Evolutionary conservation across 2,329 filamentous ascomycete species (phyloP).

Genomic region (Xylaria sp.): DNA sequence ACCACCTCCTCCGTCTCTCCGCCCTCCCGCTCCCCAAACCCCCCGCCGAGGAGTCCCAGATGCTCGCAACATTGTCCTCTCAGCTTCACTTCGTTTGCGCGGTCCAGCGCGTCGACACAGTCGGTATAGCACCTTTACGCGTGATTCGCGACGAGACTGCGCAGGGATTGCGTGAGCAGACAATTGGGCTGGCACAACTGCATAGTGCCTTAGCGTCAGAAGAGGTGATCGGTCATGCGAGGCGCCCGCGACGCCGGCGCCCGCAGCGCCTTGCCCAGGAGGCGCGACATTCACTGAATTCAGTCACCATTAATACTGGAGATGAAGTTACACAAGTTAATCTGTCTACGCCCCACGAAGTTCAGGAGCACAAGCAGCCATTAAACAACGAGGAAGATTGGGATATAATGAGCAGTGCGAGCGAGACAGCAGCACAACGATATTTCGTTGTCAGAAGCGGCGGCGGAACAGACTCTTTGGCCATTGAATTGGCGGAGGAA

Average conservation of each 20-base stretch:
- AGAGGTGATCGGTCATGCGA: conserved; percentile 52
- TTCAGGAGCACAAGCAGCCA: conserved; percentile 22
- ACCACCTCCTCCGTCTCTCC: conserved; percentile 82
- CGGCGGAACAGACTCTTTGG: conserved; percentile 20
- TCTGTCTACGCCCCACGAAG: conserved; percentile 3
- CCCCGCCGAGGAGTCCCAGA: conserved; percentile 57
- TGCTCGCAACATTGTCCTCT: conserved; percentile 69
- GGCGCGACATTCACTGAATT: neutral
- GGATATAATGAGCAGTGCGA: conserved; percentile 63
- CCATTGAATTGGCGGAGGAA: conserved; percentile 1
- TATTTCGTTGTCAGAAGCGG: conserved; percentile 73
- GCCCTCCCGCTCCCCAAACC: conserved; percentile 70
- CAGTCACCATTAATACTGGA: conserved; percentile 2
- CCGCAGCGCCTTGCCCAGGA: neutral
- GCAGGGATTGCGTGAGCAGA: conserved; percentile 48
- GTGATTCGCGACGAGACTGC: conserved; percentile 76
- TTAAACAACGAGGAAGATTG: conserved; percentile 56
- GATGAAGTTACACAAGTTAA: neutral
- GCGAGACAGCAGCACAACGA: conserved; percentile 56
- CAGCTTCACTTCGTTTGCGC: conserved; percentile 89
- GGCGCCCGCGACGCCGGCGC: conserved; percentile 26
- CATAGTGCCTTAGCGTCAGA: conserved; percentile 54
- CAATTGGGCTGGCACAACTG: conserved; percentile 54
- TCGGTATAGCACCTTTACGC: conserved; percentile 64
- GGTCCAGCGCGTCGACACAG: conserved; percentile 73